Evolutionary conservation across 495 filamentous ascomycete genomes (phyloP).

Genomic region (Penicillium alfredii): DNA sequence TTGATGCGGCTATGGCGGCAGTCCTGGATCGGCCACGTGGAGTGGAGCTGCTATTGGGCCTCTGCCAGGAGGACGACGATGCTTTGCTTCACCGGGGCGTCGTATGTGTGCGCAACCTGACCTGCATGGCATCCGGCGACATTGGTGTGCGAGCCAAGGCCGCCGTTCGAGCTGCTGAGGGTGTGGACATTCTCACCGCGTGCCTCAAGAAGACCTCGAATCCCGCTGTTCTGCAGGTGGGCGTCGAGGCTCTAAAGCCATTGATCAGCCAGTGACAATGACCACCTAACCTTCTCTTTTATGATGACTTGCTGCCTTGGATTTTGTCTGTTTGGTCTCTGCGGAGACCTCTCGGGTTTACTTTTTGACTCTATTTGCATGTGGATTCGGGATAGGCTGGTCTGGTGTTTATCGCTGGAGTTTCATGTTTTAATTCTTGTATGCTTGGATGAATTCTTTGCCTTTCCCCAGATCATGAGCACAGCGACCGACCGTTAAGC

Average conservation of each 20-base stretch:
- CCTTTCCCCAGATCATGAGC: constrained; percentile 8
- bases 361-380: constrained; percentile 6
- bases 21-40: constrained; percentile 65
- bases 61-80: constrained; percentile 72
- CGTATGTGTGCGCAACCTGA: constrained; percentile 58
- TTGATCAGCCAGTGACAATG: constrained; percentile 40
- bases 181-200: constrained; percentile 54
- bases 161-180: constrained; percentile 41
- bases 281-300: too few species aligned
- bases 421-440: constrained; percentile 4
- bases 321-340: too few species aligned
- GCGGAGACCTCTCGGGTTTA: too few species aligned
- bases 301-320: too few species aligned
- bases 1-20: constrained; percentile 61
- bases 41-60: constrained; percentile 58
- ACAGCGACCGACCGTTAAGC: constrained; percentile 12
- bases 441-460: constrained; percentile 10
- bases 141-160: constrained; percentile 35
- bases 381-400: constrained; percentile 2
- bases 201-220: constrained; percentile 59
- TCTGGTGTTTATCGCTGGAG: constrained; percentile 1
- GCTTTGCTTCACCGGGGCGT: constrained; percentile 72
- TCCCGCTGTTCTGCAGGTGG: constrained; percentile 57
- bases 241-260: constrained; percentile 56
- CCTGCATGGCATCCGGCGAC: constrained; percentile 35